Conservation (phyloP, 2,329 filamentous ascomycete species). For the Arthroderma uncinatum region DNA sequence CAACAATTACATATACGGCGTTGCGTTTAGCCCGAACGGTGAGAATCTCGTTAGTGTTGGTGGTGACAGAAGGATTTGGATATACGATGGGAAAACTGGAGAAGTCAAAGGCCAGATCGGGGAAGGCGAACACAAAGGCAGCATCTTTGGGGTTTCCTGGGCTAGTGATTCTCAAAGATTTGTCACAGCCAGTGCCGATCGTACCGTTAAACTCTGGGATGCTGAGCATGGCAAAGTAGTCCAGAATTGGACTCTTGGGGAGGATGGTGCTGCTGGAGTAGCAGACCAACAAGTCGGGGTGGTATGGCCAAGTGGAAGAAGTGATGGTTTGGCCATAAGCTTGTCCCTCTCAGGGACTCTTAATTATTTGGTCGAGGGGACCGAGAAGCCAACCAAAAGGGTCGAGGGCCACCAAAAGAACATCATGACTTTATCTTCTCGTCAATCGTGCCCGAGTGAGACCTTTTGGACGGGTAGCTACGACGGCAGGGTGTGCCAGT, state of each 20-base stretch:
- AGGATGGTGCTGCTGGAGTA: constrained; percentile 43
- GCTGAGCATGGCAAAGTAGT: constrained; percentile 63
- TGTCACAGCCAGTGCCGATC: constrained; percentile 85
- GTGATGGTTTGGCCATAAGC: constrained; percentile 79
- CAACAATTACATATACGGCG: constrained; percentile 77
- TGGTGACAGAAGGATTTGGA: constrained; percentile 81
- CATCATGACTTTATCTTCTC: constrained; percentile 63
- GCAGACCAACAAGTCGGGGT: constrained; percentile 88
- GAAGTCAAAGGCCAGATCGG: constrained; percentile 62
- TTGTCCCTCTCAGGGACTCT: constrained; percentile 80
- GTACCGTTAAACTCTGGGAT: constrained; percentile 93
- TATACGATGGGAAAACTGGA: constrained; percentile 94
- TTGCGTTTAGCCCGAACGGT: constrained; percentile 84
- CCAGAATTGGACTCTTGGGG: constrained; percentile 78
- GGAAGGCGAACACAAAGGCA: constrained; percentile 72
- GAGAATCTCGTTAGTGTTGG: constrained; percentile 73
- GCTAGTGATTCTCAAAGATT: constrained; percentile 72
- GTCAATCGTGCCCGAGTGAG: constrained; percentile 39
- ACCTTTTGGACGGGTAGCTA: constrained; percentile 84
- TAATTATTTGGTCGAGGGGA: constrained; percentile 71
- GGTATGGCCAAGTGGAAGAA: constrained; percentile 72
- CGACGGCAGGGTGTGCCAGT: constrained; percentile 74
- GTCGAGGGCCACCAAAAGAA: constrained; percentile 85
- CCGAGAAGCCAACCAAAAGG: constrained; percentile 54
- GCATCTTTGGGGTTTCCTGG: constrained; percentile 89